Evolutionary conservation across 2,329 filamentous ascomycete species (phyloP).

Genomic region (Talaromyces sp.): DNA sequence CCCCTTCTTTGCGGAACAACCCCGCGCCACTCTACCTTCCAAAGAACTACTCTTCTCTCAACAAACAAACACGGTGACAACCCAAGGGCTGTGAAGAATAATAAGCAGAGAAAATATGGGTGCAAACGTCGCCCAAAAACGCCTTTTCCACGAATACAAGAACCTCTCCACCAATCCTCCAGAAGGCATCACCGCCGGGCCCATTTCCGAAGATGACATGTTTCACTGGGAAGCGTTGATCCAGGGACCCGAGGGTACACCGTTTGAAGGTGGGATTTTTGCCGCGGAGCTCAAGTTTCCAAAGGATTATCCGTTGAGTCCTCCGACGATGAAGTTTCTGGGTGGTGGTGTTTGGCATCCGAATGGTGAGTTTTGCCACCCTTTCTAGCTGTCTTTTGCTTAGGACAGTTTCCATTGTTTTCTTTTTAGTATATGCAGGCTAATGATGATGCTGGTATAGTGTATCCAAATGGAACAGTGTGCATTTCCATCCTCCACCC

Average conservation of each 20-base stretch:
- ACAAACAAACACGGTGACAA: background rate
- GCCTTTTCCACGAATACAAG: conserved; percentile 94
- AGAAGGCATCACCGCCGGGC: conserved; percentile 95
- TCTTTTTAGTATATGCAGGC: background rate
- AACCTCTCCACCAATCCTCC: conserved; percentile 88
- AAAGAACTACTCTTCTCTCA: background rate
- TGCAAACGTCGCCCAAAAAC: conserved; percentile 56
- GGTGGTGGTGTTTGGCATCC: conserved; percentile 80
- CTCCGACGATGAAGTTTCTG: conserved; percentile 92
- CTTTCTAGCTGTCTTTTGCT: background rate
- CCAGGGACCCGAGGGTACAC: conserved; percentile 89
- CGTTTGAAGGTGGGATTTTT: conserved; percentile 93
- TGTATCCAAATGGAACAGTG: conserved; percentile 85
- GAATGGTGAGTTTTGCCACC: conserved; percentile 59
- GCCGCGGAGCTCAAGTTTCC: conserved; percentile 92
- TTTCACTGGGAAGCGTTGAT: conserved; percentile 96
- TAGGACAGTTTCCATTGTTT: background rate
- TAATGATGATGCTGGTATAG: conserved; percentile 40
- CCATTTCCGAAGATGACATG: conserved; percentile 88
- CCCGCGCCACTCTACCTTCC: background rate
- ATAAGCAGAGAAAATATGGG: conserved; percentile 28
- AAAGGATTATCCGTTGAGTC: conserved; percentile 92
- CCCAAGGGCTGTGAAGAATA: background rate
- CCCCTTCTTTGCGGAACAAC: background rate
- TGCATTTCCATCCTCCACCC: conserved; percentile 98